Base-by-base conservation (phyloP, 352 stramenopile genomes). In the Phytophthora sansomeana region DNA sequence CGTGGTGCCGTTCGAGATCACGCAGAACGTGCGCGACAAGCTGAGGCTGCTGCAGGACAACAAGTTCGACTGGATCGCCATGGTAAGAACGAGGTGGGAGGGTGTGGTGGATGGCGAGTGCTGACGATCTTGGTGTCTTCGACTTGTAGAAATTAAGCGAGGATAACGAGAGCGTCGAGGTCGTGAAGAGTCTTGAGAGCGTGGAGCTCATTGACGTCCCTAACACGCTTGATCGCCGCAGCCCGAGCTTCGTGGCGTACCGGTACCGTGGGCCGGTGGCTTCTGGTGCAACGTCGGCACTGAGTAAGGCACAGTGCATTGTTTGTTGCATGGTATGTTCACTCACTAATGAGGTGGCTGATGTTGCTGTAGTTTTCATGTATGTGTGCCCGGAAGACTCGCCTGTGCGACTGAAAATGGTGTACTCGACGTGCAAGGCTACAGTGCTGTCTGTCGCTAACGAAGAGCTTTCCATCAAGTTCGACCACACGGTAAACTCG, bases 341-440 rank as follows among this genome's bases (percentile, higher is more conserved):
- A 5, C 11, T 36, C 17, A 17, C 30, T 43, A 26, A 36, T 21
- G 10, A 41, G 19, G 21, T 49, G 16, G 7, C 26, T 39, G 5
- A 8, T 50, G 32, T 14, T 52, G 36, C 9, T 28, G 11, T 51
- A 93, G 87, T 97, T 35, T 96, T 97, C 58, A 76, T 97, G 63
- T 97, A 97, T 60, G 87, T 94, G 26, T 97, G 91, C 43, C 91
- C 91, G 0, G 91, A 97, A 63, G 87, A 95, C 17, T 80, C 88
- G 0, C 80, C 89, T 6, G 82, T 97, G 49, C 83, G 90, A 13
- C 68, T 91, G 44, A 97, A 97, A 76, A 97, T 97, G 91, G 89
- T 93, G 13, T 96, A 97, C 67, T 97, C 91, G 46, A 96, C 91
- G 5, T 90, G 83, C 56, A 97, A 97, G 55, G 90, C 90, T 17